Evolutionary conservation across 2,329 filamentous ascomycete species (phyloP).

Genomic region (Tolypocladium guangdongense): DNA sequence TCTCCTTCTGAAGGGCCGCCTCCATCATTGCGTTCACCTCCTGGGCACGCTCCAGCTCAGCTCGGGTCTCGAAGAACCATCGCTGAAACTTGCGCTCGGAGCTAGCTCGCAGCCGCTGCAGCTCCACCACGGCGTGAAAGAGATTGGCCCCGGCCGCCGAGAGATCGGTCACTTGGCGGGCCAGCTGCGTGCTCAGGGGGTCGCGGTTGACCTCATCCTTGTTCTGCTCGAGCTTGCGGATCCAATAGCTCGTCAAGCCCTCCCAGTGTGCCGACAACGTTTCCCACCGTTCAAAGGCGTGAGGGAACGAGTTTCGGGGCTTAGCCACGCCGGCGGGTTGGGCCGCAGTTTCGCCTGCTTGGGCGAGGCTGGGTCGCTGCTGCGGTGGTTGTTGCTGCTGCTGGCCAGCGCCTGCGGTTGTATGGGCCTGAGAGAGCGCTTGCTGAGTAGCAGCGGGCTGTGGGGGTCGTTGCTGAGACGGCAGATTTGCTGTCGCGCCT

Average conservation of each 20-base stretch:
- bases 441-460: conserved; percentile 3
- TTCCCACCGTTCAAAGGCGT: conserved; percentile 97
- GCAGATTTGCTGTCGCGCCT: conserved; percentile 5
- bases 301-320: conserved; percentile 68
- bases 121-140: conserved; percentile 93
- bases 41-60: conserved; percentile 74
- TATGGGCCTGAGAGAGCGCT: conserved; percentile 2
- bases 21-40: conserved; percentile 78
- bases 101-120: conserved; percentile 85
- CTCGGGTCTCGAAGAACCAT: conserved; percentile 94
- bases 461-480: conserved; percentile 7
- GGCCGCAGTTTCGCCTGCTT: conserved; percentile 8
- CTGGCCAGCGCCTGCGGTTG: conserved; percentile 6
- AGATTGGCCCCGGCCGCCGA: conserved; percentile 93
- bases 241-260: conserved; percentile 94
- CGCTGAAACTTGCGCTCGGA: conserved; percentile 96
- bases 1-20: conserved; percentile 61
- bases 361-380: conserved; percentile 5
- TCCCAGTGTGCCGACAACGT: conserved; percentile 97
- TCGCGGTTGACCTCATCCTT: conserved; percentile 74
- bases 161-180: conserved; percentile 91
- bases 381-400: conserved; percentile 5
- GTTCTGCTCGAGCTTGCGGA: conserved; percentile 83
- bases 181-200: conserved; percentile 76
- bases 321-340: conserved; percentile 18